Conservation (phyloP, 345 rosid genomes). For the Ceriops zippeliana region DNA sequence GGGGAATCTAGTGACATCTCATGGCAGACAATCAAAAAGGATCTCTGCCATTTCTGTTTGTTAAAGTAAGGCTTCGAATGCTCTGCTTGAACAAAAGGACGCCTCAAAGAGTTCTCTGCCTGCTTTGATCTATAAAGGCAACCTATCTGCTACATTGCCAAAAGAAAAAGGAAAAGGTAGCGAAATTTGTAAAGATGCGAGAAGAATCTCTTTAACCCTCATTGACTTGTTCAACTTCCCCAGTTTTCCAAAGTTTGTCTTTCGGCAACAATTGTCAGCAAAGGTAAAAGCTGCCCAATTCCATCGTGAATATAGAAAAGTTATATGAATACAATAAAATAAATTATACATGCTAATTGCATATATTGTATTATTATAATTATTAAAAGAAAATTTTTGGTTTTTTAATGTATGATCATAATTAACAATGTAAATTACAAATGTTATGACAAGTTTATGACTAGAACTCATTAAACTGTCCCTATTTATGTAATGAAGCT, state of each 20-base stretch:
- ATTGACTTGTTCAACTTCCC: background rate
- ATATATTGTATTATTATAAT: too few species aligned
- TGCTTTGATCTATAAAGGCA: constrained; percentile 5
- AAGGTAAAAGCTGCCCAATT: too few species aligned
- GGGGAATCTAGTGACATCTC: constrained; percentile 23
- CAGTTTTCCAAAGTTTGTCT: background rate
- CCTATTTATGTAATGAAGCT: too few species aligned
- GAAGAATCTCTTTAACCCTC: background rate
- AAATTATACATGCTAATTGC: too few species aligned
- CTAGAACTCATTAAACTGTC: too few species aligned
- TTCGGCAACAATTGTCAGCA: background rate
- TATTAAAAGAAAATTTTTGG: too few species aligned
- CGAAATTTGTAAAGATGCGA: background rate
- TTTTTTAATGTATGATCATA: too few species aligned
- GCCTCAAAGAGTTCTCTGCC: background rate
- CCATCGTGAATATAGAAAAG: too few species aligned
- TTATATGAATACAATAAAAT: too few species aligned
- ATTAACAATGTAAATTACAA: too few species aligned
- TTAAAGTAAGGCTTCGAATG: background rate
- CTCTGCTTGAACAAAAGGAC: background rate
- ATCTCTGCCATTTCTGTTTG: background rate
- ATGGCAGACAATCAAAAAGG: constrained; percentile 26
- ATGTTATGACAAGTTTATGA: too few species aligned
- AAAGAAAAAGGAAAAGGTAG: background rate
- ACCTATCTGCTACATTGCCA: background rate